These are phyloP conservation scores for Cyclocybe aegerita DNA, from an alignment of 768 basidiomycete species.

Conservation along the genomic window DNA sequence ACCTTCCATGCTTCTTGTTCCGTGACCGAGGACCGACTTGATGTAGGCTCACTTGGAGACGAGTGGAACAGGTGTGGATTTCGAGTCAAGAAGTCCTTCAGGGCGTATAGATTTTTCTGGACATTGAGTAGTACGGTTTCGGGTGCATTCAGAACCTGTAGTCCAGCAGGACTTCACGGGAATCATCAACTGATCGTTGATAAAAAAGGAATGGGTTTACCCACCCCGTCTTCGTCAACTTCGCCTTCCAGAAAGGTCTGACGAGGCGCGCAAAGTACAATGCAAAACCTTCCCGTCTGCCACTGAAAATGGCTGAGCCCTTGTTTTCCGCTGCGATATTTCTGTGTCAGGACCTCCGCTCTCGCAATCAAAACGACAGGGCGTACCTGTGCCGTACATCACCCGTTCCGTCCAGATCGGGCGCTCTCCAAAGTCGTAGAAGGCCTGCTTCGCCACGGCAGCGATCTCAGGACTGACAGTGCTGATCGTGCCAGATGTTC, in stretches of 20 bases:
- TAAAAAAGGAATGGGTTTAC: neutral
- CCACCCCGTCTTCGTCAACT: slow-evolving; percentile 62
- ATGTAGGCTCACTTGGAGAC: slow-evolving; percentile 66
- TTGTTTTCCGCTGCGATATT: slow-evolving; percentile 55
- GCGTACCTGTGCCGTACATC: slow-evolving; percentile 72
- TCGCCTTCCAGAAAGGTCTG: slow-evolving; percentile 84
- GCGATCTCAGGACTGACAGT: slow-evolving; percentile 61
- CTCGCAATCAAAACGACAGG: slow-evolving; percentile 1
- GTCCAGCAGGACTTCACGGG: slow-evolving; percentile 24
- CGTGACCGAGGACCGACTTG: slow-evolving; percentile 53
- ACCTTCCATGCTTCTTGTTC: slow-evolving; percentile 94
- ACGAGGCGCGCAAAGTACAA: slow-evolving; percentile 85
- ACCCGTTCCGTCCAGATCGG: slow-evolving; percentile 80
- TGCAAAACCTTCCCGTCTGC: slow-evolving; percentile 85
- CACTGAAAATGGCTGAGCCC: slow-evolving; percentile 79
- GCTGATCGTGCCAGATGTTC: slow-evolving; percentile 44
- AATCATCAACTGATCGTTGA: neutral
- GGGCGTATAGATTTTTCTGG: slow-evolving; percentile 75
- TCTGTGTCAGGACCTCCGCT: neutral
- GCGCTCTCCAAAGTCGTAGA: slow-evolving; percentile 83
- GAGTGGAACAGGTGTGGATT: slow-evolving; percentile 87
- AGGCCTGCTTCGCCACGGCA: slow-evolving; percentile 77
- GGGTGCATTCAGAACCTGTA: slow-evolving; percentile 59
- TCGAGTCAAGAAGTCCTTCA: slow-evolving; percentile 75
- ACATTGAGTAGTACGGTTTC: slow-evolving; percentile 65